Percentiles rank a stretch among this genome's conserved stretches.
These are phyloP conservation scores for Penicillium egyptiacum DNA, from an alignment of 495 filamentous ascomycete species.

Conservation along the genomic window DNA sequence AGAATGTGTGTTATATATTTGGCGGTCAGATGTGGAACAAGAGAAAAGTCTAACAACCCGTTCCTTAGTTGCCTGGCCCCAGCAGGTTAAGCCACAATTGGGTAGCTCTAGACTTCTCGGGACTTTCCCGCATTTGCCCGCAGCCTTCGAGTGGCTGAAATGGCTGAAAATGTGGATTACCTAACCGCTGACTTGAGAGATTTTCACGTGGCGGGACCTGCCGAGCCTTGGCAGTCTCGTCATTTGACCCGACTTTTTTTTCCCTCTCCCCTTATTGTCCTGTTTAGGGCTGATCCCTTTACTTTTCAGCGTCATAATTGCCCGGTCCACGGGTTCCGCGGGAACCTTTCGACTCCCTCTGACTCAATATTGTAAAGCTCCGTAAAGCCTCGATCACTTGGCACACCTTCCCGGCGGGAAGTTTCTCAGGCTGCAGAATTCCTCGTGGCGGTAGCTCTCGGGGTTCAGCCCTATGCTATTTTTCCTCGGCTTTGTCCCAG, in stretches of 20 bases:
- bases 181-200: slow-evolving; percentile 2
- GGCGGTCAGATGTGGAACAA: slow-evolving; percentile 5
- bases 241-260: background rate
- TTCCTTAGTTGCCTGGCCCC: background rate
- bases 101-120: background rate
- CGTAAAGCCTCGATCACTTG: slow-evolving; percentile 2
- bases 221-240: slow-evolving; percentile 4
- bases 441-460: background rate
- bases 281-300: slow-evolving; percentile 4
- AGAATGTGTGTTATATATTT: slow-evolving; percentile 12
- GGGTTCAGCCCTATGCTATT: slow-evolving; percentile 8
- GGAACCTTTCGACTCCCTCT: background rate
- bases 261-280: background rate
- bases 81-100: background rate
- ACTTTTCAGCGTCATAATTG: background rate
- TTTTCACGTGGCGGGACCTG: slow-evolving; percentile 1
- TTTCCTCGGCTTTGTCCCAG: slow-evolving; percentile 1
- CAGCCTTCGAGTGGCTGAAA: background rate
- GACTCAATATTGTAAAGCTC: background rate
- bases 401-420: slow-evolving; percentile 3
- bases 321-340: background rate
- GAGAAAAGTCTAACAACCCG: slow-evolving; percentile 7
- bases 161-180: background rate
- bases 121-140: background rate
- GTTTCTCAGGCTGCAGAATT: background rate